A percentile compares a stretch with the other conserved stretches of the same genome.
These are phyloP conservation scores for Calonectria leucothoes DNA, from an alignment of 2,329 filamentous ascomycete genomes.

Conservation along the genomic window DNA sequence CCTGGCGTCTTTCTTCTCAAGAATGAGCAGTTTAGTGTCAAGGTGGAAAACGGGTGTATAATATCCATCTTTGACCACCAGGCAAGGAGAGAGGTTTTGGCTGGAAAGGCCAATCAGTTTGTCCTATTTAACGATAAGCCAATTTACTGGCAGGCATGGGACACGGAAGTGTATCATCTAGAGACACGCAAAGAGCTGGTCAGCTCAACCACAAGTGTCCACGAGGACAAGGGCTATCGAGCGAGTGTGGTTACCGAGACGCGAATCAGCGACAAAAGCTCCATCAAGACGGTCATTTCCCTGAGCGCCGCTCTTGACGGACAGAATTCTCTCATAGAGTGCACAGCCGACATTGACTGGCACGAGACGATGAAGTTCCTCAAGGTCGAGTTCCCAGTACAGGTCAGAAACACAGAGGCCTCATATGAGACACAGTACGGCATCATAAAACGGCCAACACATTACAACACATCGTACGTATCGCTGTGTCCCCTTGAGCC, in stretches of 20 bases:
- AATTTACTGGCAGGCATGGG: conserved; percentile 97
- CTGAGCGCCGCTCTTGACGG: conserved; percentile 76
- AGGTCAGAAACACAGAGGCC: conserved; percentile 90
- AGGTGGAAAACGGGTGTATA: conserved; percentile 80
- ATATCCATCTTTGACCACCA: conserved; percentile 82
- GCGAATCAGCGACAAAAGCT: conserved; percentile 87
- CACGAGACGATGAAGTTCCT: conserved; percentile 97
- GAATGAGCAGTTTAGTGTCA: conserved; percentile 80
- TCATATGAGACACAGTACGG: conserved; percentile 96
- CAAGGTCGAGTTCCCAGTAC: conserved; percentile 97
- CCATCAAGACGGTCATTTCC: conserved; percentile 86
- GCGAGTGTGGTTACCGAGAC: conserved; percentile 87
- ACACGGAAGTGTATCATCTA: conserved; percentile 96
- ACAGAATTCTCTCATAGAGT: conserved; percentile 74
- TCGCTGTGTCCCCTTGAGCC: not conserved
- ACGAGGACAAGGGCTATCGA: conserved; percentile 77
- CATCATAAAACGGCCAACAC: conserved; percentile 87
- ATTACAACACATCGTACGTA: conserved; percentile 82
- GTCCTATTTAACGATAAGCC: conserved; percentile 99
- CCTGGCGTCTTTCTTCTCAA: conserved; percentile 77
- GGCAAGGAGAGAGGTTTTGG: conserved; percentile 71
- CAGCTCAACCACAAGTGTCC: conserved; percentile 70
- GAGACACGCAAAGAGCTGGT: conserved; percentile 85
- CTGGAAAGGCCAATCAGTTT: conserved; percentile 84
- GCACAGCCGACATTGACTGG: conserved; percentile 91